Conservation (phyloP, 1,284 basidiomycete species). For the Sporisorium iseilematis-ciliati region DNA sequence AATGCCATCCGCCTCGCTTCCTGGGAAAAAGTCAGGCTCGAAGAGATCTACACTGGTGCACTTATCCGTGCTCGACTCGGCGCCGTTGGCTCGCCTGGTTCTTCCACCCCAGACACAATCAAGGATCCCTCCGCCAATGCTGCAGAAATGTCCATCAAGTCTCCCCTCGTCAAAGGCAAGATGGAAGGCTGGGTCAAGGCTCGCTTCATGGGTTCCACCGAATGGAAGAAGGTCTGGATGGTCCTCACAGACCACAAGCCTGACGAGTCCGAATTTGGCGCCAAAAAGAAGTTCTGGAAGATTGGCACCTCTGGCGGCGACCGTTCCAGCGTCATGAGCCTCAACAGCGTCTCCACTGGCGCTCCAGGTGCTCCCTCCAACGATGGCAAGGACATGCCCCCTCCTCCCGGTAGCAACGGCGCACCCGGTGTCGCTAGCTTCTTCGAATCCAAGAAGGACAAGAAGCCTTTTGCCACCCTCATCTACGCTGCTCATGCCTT, state of each 20-base stretch:
- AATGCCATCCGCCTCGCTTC: slow-evolving; percentile 88
- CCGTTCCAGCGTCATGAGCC: slow-evolving; percentile 55
- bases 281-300: slow-evolving; percentile 59
- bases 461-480: slow-evolving; percentile 66
- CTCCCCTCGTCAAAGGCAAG: slow-evolving; percentile 74
- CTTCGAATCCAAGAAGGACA: slow-evolving; percentile 66
- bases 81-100: slow-evolving; percentile 62
- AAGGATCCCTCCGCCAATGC: slow-evolving; percentile 36
- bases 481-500: slow-evolving; percentile 65
- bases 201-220: slow-evolving; percentile 91
- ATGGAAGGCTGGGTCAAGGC: slow-evolving; percentile 94
- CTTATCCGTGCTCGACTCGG: slow-evolving; percentile 74
- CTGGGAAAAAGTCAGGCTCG: slow-evolving; percentile 94
- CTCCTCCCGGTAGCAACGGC: slow-evolving; percentile 61
- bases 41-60: slow-evolving; percentile 98
- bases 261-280: slow-evolving; percentile 49
- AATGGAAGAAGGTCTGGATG: slow-evolving; percentile 95
- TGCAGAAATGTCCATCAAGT: slow-evolving; percentile 52
- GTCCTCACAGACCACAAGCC: slow-evolving; percentile 73
- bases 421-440: slow-evolving; percentile 65
- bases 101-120: slow-evolving; percentile 15
- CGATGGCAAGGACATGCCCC: slow-evolving; percentile 49
- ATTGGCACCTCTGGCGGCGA: slow-evolving; percentile 51
- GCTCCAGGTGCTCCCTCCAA: slow-evolving; percentile 40
- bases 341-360: slow-evolving; percentile 34